Percentiles rank a stretch among this genome's conserved stretches.
These are phyloP conservation scores for Mucor plumbeus DNA, from an alignment of 371 early-diverging fungal species.

Conservation along the genomic window DNA sequence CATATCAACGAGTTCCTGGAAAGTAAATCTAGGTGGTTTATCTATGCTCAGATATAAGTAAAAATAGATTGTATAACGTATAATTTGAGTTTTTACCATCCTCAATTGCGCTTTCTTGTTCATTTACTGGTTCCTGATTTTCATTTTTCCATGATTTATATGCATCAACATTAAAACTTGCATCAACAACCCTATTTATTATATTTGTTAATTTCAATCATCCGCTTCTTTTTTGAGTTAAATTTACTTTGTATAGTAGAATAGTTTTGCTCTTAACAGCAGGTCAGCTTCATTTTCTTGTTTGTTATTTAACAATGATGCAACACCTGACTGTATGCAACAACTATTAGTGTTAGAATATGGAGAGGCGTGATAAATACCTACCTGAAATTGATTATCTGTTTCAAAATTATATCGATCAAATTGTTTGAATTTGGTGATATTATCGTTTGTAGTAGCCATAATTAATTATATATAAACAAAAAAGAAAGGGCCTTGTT, in stretches of 20 bases:
- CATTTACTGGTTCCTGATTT: conserved; percentile 5
- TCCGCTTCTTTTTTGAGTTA: background rate
- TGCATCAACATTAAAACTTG: conserved; percentile 21
- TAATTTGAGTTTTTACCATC: background rate
- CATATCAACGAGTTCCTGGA: conserved; percentile 61
- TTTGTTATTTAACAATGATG: conserved; percentile 28
- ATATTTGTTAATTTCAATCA: background rate
- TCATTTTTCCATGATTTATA: conserved; percentile 29
- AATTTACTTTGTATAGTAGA: conserved; percentile 38
- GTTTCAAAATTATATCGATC: conserved; percentile 31
- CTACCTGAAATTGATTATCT: conserved; percentile 30
- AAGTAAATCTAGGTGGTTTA: conserved; percentile 39
- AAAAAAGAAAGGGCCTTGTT: conserved; percentile 1
- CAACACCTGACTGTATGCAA: conserved; percentile 21
- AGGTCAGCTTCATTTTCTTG: conserved; percentile 26
- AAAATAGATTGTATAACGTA: no score
- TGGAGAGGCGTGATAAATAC: background rate
- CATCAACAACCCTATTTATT: background rate
- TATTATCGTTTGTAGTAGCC: background rate
- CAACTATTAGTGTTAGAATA: background rate
- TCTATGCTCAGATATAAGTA: background rate
- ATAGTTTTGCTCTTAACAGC: conserved; percentile 28
- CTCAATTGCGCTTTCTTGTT: background rate
- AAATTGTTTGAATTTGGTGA: conserved; percentile 10
- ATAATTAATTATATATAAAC: background rate